Conservation (phyloP, 345 rosid genomes). For the Citrus mangshanensis region DNA sequence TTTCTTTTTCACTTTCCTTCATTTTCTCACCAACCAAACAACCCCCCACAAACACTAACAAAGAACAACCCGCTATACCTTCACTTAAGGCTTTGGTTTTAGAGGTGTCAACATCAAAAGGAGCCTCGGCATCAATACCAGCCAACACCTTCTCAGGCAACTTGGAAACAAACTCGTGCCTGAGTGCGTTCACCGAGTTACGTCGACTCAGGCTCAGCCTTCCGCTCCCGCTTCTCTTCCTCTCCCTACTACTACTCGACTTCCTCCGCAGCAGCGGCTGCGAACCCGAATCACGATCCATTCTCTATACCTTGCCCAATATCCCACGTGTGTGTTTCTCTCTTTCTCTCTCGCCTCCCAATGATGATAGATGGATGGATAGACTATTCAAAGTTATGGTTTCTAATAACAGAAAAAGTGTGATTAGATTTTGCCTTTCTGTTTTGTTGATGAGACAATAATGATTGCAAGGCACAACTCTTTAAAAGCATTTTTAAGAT, state of each 20-base stretch:
- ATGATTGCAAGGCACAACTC: background rate
- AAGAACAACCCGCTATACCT: slow-evolving; percentile 29
- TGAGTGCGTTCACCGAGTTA: slow-evolving; percentile 39
- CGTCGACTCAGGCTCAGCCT: slow-evolving; percentile 19
- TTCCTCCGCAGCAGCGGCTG: slow-evolving; percentile 31
- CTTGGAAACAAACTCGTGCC: slow-evolving; percentile 47
- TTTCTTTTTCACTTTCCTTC: background rate
- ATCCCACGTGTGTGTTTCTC: background rate
- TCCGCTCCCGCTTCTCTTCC: slow-evolving; percentile 14
- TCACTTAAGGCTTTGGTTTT: slow-evolving; percentile 39
- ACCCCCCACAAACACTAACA: background rate
- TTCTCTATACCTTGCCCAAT: background rate
- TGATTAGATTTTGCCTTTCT: no score
- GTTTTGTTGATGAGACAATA: no score
- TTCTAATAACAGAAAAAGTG: no score
- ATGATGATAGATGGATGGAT: background rate
- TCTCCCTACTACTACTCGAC: background rate
- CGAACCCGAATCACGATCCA: slow-evolving; percentile 16
- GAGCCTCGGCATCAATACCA: slow-evolving; percentile 49
- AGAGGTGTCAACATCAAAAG: slow-evolving; percentile 50
- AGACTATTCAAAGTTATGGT: no score
- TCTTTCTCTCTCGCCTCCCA: background rate
- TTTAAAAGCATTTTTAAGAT: background rate
- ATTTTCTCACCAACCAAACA: slow-evolving; percentile 21
- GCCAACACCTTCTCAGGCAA: slow-evolving; percentile 66